Conservation (phyloP, 2,329 filamentous ascomycete genomes). For the Paramyrothecium roridum region DNA sequence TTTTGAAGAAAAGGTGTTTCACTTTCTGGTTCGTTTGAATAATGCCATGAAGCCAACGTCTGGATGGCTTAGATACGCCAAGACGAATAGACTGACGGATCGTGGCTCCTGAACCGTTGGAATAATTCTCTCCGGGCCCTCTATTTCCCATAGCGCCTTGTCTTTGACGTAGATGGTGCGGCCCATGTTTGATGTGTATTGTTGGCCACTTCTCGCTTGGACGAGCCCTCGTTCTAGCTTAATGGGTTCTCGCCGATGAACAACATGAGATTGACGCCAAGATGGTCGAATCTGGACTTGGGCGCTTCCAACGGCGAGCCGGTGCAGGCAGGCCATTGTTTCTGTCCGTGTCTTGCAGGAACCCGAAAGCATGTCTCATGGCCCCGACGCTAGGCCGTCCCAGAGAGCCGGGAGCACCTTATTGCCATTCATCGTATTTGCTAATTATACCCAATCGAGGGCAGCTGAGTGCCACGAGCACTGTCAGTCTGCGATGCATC, state of each 20-base stretch:
- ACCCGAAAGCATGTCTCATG: not conserved
- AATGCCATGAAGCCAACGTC: too few relatives aligned
- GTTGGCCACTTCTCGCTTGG: not conserved
- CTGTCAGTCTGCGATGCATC: too few relatives aligned
- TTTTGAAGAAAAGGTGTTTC: too few relatives aligned
- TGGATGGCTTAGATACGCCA: not conserved
- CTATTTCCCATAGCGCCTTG: too few relatives aligned
- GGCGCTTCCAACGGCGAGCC: not conserved
- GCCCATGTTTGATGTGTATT: too few relatives aligned
- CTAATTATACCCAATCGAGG: too few relatives aligned
- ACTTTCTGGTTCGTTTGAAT: too few relatives aligned
- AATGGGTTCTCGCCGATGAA: not conserved
- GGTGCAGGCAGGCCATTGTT: not conserved
- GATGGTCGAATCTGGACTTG: not conserved
- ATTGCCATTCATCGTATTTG: too few relatives aligned
- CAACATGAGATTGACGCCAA: not conserved
- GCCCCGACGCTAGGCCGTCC: not conserved
- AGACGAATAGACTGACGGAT: not conserved
- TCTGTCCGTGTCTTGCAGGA: not conserved
- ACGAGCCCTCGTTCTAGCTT: not conserved
- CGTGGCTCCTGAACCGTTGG: not conserved
- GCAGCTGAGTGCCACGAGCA: too few relatives aligned
- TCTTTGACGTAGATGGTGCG: too few relatives aligned
- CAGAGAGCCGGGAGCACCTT: not conserved
- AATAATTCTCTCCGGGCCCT: not conserved